Evolutionary conservation across 176 grass and related monocot genomes (phyloP).

Genomic region (Oryza coarctata): DNA sequence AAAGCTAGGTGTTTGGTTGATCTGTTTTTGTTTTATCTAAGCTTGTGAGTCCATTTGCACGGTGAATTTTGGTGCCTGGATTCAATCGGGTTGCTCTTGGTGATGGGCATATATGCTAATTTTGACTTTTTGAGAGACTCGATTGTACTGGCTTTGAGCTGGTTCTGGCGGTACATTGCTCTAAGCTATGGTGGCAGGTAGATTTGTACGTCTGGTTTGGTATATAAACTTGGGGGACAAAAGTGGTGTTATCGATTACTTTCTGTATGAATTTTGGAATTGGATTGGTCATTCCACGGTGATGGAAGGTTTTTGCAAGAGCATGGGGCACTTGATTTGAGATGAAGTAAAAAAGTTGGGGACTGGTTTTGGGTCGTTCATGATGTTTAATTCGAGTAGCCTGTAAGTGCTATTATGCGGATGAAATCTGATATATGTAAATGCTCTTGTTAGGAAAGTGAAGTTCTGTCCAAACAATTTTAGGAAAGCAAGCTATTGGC

Average conservation of each 20-base stretch:
- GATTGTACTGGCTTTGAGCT: slow-evolving; percentile 25
- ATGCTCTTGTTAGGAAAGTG: slow-evolving; percentile 1
- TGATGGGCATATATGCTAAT: slow-evolving; percentile 16
- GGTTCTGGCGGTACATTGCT: slow-evolving; percentile 33
- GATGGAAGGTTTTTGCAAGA: neutral
- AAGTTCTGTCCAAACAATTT: neutral
- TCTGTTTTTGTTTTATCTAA: neutral
- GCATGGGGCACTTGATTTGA: neutral
- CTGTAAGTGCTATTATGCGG: neutral
- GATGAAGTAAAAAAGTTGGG: neutral
- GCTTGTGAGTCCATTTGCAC: neutral
- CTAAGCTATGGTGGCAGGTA: neutral
- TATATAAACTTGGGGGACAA: neutral
- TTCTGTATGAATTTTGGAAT: slow-evolving; percentile 6
- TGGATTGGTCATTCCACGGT: neutral
- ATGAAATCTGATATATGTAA: neutral
- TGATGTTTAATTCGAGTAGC: neutral
- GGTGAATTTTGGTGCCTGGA: slow-evolving; percentile 12
- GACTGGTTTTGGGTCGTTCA: neutral
- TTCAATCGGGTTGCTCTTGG: slow-evolving; percentile 1
- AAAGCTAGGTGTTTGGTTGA: slow-evolving; percentile 15
- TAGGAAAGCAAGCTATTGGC: neutral
- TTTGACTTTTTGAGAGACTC: slow-evolving; percentile 20
- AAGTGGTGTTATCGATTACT: neutral
- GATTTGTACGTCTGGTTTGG: slow-evolving; percentile 2